Base-by-base conservation (phyloP, 495 filamentous ascomycete species). In the Immersiella caudata region DNA sequence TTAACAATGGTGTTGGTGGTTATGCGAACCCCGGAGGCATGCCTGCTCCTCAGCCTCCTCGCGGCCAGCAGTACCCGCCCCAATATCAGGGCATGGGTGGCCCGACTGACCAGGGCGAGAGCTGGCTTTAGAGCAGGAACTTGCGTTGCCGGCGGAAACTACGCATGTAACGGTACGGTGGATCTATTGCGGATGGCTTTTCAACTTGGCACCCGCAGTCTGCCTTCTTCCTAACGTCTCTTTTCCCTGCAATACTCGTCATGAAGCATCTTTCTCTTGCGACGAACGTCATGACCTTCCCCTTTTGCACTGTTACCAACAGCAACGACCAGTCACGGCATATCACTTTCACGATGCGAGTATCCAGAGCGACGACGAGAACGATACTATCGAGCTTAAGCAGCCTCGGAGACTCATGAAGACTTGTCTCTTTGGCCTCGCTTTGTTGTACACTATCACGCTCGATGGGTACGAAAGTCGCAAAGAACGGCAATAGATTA, bases 361-460 rank as follows among this genome's bases (percentile, higher is more conserved):
- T 64, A 65, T 56, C 46, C 58, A 65, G 22, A 69, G 62, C 71
- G 64, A 68, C 67, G 58, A 69, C 59, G n/a, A 70, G 33, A 62
- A 67, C 27, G 20, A 49, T 36, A 49, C 68, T 65, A 71, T 68
- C 71, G 73, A 75, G 71, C 69, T 62, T 70, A 70, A 73, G 70
- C 65, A 46, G 46, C 57, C 24, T 52, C 56, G 66, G 58, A 66
- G 27, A 66, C 62, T 68, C 21, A 64, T 52, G 65, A 67, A 49
- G 66, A 40, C 29, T 61, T 36, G 25, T 49, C 60, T 69, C 52
- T 67, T 49, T 52, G 57, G 68, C 61, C 52, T 63, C 65, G 70
- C 75, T 77, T 74, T 73, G 75, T 77, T 77, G 74, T 77, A 77
- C 75, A 77, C 70, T 77, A 77, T 70, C 67, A 70, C 59, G 69